Base-by-base conservation (phyloP, 805 yeast species). In the Sugiyamaella americana region DNA sequence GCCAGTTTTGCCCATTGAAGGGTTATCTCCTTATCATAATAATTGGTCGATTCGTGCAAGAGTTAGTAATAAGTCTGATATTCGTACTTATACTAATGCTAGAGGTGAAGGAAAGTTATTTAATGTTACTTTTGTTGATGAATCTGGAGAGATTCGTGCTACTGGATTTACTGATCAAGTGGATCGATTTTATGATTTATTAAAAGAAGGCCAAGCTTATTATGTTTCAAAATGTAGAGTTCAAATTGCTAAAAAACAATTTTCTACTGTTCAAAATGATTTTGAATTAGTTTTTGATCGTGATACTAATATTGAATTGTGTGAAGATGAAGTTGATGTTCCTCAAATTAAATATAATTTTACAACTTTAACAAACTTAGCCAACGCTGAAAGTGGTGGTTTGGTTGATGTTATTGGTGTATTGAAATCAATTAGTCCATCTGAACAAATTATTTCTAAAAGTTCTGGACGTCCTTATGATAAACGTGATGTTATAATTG, bases 101-200 rank as follows among this genome's bases (percentile, higher is more conserved):
- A 76, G 81, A 58, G 96, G 96, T 48, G 87, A 82, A 52, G 98
- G 98, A 46, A 85, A 86, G 64, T 74, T 93, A 50, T 88, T 93
- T 71, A 84, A 83, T 57, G 86, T 87, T 24, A 87, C 87, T 56
- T 79, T 93, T 49, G 68, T 91, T 48, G 98, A 93, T 63, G 95
- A 93, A 63, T 84, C 96, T 4, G 96, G 93, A 58, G 98, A 93
- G 69, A 93, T 93, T 57, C 77, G 93, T 59, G 97, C 96, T 8
- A 88, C 98, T 2, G 96, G 93, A 1, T 93, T 93, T 67, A 86
- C 85, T 63, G 91, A 87, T 34, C 75, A 77, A 57, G 96, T 91
- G 10, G 95, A 85, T 50, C 80, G 78, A 61, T 84, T 78, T 61
- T 82, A 78, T 68, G 85, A 83, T 56, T 58, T 80, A 24, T 67